These are phyloP conservation scores for Pulicaria dysenterica DNA, from an alignment of 129 eudicot species.

Conservation along the genomic window DNA sequence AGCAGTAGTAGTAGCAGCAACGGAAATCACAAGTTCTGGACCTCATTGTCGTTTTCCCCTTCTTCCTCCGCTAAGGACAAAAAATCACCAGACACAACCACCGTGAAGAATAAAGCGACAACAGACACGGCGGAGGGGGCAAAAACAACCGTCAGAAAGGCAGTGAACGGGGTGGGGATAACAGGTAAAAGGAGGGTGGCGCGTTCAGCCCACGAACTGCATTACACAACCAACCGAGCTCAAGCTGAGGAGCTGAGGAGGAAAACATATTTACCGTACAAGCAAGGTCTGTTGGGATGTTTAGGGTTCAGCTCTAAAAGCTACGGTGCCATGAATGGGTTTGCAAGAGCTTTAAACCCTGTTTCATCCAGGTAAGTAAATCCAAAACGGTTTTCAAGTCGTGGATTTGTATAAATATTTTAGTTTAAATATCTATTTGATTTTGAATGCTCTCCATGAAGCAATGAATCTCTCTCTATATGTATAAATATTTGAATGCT, in stretches of 20 bases:
- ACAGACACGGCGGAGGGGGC: neutral
- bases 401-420: constrained; percentile 33
- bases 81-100: constrained; percentile 25
- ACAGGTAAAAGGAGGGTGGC: constrained; percentile 47
- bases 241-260: constrained; percentile 90
- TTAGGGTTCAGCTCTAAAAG: constrained; percentile 81
- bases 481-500: constrained; percentile 29
- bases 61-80: constrained; percentile 34
- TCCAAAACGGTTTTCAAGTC: neutral
- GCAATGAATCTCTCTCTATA: constrained; percentile 15
- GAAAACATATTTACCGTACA: constrained; percentile 74
- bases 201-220: constrained; percentile 72
- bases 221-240: constrained; percentile 76
- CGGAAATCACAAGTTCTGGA: constrained; percentile 66
- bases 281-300: constrained; percentile 77
- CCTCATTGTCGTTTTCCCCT: constrained; percentile 61
- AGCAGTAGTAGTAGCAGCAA: constrained; percentile 49
- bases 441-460: constrained; percentile 7
- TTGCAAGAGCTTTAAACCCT: constrained; percentile 70
- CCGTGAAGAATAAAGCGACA: constrained; percentile 24
- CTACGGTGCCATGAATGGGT: constrained; percentile 79
- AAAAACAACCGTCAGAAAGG: constrained; percentile 35
- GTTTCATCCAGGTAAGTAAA: constrained; percentile 67
- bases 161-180: constrained; percentile 44
- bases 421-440: constrained; percentile 30